These are phyloP conservation scores for Yarrowia keelungensis DNA, from an alignment of 805 yeast genomes.

Conservation along the genomic window DNA sequence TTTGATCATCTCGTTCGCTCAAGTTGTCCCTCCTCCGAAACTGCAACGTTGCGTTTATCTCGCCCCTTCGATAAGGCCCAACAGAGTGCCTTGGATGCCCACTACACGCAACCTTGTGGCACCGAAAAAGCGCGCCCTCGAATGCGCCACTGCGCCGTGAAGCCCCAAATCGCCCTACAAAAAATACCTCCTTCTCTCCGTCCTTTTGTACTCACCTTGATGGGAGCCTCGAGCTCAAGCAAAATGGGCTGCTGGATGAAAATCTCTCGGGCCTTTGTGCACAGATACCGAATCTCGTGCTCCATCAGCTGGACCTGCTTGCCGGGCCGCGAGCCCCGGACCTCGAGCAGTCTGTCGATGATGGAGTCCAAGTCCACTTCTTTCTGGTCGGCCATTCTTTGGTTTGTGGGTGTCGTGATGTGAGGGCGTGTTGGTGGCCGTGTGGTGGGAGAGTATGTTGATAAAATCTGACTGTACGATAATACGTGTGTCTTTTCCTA, in stretches of 20 bases:
- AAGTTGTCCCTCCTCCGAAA: too few relatives aligned
- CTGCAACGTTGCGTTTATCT: conserved; percentile 31
- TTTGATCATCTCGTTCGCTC: too few relatives aligned
- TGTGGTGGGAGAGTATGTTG: conserved; percentile 33
- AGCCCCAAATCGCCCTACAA: neutral
- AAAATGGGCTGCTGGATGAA: conserved; percentile 97
- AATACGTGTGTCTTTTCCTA: conserved; percentile 37
- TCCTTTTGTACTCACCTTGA: conserved; percentile 55
- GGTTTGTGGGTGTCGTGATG: conserved; percentile 17
- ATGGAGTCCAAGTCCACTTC: conserved; percentile 97
- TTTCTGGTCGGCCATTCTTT: conserved; percentile 50
- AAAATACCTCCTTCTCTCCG: neutral
- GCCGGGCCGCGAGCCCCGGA: conserved; percentile 98
- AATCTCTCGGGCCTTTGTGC: conserved; percentile 97
- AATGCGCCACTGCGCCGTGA: too few relatives aligned
- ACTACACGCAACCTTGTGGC: too few relatives aligned
- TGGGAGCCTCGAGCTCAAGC: conserved; percentile 95
- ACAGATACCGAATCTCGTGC: conserved; percentile 90
- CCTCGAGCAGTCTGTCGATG: conserved; percentile 95
- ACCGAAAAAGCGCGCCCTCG: too few relatives aligned
- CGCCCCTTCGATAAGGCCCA: conserved; percentile 23
- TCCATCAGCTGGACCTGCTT: conserved; percentile 93
- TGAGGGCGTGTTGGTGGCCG: conserved; percentile 36
- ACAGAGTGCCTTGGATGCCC: neutral
- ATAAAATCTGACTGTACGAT: conserved; percentile 38